Evolutionary conservation across 257 asterid genomes (phyloP), one percentile per base, ranked within the genome.

Genomic region (Ilex aquifolium): DNA sequence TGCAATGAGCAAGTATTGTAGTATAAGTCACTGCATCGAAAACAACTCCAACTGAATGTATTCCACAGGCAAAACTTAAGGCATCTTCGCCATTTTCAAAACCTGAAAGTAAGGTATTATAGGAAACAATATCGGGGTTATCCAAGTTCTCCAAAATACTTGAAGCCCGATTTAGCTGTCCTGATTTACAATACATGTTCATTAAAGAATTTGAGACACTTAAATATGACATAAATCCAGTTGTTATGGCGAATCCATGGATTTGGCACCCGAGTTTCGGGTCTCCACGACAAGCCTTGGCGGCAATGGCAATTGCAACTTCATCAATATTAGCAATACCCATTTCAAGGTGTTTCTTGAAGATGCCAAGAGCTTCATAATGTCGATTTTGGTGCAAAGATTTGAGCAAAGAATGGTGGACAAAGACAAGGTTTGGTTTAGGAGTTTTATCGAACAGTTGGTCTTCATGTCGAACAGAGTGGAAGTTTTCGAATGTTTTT

Each of bases 181-280:
- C 71, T 13, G 89, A 85, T 64, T 84, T 92, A 66, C 77, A 74
- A 75, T 86, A 88, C 89, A 92, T 61, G 66, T 81, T 88, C 95
- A 88, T 92, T 71, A 92, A 70, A 9, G 98, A 88, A 83, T 92
- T 91, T 29, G 86, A 81, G 5, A 88, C 95, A 6, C 80, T 74
- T 56, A 81, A 73, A 40, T 65, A 69, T 40, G 49, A 50, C 49
- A 65, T 55, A 51, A 75, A 77, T 44, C 90, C 95, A 4, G 85
- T 74, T 13, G 63, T 72, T n/a, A 82, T 57, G 0, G 83, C 79
- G 39, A 86, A 82, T 14, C 93, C 85, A 48, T 88, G 98, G 60
- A 88, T 70, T 65, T 88, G 93, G 60, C 71, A 59, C 58, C 95
- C 95, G 46, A 83, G 71, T 44, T 60, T 73, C 0, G 77, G 67